Percentiles rank a stretch among this genome's conserved stretches.
Evolutionary conservation across 2,329 filamentous ascomycete species (phyloP).

Genomic region (Pseudonectria foliicola): DNA sequence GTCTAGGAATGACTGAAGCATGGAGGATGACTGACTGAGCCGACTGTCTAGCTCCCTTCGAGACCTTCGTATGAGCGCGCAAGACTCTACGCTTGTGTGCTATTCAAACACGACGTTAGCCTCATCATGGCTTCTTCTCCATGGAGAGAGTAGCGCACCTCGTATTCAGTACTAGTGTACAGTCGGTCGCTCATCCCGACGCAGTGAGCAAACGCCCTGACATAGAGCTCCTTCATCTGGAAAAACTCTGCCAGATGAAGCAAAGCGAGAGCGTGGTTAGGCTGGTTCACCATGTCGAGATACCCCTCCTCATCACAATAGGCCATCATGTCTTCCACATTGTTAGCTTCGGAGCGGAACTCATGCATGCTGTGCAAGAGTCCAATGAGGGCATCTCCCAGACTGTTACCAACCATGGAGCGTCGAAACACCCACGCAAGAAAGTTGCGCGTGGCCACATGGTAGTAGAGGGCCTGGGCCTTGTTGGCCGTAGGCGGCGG

Average conservation of each 20-base stretch:
- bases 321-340: slow-evolving; percentile 52
- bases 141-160: slow-evolving; percentile 38
- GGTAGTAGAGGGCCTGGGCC: slow-evolving; percentile 52
- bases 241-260: slow-evolving; percentile 62
- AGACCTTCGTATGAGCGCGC: slow-evolving; percentile 57
- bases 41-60: slow-evolving; percentile 59
- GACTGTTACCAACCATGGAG: slow-evolving; percentile 59
- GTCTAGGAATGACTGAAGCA: slow-evolving; percentile 61
- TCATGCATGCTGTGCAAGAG: slow-evolving; percentile 60
- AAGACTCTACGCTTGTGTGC: slow-evolving; percentile 47
- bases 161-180: slow-evolving; percentile 49
- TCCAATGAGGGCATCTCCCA: slow-evolving; percentile 57
- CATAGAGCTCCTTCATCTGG: slow-evolving; percentile 57
- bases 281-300: slow-evolving; percentile 55
- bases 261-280: slow-evolving; percentile 61
- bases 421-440: slow-evolving; percentile 63
- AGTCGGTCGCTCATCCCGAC: slow-evolving; percentile 67
- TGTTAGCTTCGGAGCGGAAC: slow-evolving; percentile 49
- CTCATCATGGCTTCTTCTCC: slow-evolving; percentile 4
- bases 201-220: slow-evolving; percentile 69
- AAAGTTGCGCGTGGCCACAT: slow-evolving; percentile 66
- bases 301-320: slow-evolving; percentile 68
- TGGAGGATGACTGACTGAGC: slow-evolving; percentile 48
- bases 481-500: slow-evolving; percentile 47
- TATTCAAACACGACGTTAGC: slow-evolving; percentile 23